phyloP scores from a whole-genome alignment of 179 eudicot genomes.

The Gypsophila paniculata region DNA sequence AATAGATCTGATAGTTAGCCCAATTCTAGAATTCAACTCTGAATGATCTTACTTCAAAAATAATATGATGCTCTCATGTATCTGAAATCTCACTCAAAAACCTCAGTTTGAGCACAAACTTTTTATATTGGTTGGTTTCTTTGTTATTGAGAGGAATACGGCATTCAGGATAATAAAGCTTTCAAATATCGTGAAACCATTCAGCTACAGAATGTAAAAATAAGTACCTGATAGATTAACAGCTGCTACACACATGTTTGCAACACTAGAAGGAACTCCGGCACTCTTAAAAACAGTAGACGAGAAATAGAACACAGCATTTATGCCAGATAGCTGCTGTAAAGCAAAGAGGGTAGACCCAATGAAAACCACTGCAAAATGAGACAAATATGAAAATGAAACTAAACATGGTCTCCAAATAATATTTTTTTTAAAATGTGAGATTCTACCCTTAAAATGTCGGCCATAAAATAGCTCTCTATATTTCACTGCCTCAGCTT shows the following conservation, averaged over 20 bases:
- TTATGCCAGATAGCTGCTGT: constrained; percentile 98
- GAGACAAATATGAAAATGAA: constrained; percentile 37
- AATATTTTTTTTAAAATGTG: no score
- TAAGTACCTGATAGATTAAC: constrained; percentile 78
- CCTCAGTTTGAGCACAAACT: background rate
- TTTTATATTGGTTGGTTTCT: background rate
- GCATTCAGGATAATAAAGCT: background rate
- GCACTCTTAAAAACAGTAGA: constrained; percentile 96
- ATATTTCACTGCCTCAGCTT: constrained; percentile 47
- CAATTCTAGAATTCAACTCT: background rate
- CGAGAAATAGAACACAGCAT: constrained; percentile 90
- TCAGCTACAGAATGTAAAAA: constrained; percentile 9
- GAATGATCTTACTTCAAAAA: background rate
- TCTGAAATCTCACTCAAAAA: background rate
- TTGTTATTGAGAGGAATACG: no score
- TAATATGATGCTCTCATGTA: background rate
- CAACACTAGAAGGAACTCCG: constrained; percentile 80
- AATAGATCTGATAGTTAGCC: background rate
- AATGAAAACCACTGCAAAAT: constrained; percentile 97
- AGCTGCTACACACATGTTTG: constrained; percentile 65
- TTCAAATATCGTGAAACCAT: background rate
- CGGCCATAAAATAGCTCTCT: constrained; percentile 65
- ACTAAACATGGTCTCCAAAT: no score
- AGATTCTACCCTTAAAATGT: constrained; percentile 28
- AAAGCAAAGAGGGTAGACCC: constrained; percentile 95